Base-by-base conservation (phyloP, 2,329 filamentous ascomycete species). In the Ophiostoma australiae region DNA sequence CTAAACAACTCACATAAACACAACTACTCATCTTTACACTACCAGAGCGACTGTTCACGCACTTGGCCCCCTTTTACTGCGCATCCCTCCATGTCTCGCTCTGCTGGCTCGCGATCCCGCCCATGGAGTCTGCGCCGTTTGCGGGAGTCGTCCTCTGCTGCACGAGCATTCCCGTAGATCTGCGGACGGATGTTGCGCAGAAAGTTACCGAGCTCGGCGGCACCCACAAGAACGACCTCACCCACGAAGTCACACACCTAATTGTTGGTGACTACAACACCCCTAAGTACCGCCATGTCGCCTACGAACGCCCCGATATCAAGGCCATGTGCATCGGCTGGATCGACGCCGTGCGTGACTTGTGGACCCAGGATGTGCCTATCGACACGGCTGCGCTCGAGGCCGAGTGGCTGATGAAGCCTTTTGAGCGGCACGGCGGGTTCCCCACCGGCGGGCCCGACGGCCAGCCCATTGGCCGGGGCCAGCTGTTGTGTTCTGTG, bases 241-340 rank as follows among this genome's bases (percentile, higher is more conserved):
- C 94, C n/a, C 92, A 91, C 71, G 93, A 97, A 79, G 93, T 97
- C 67, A 98, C 95, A 5, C 95, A 99, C 82, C 88, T 99, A 67
- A 87, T 99, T 74, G 92, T 97, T 73, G 95, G 94, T 78, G 90
- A 91, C 76, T 91, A 93, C 76, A 88, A 94, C 78, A 98, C 94
- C 0, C 88, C 91, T 68, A 99, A 99, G 80, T 99, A 99, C 81
- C 91, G 90, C 79, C 97, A 97, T 83, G 94, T 98, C 77, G 95
- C 94, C 70, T 92, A 90, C 77, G 91, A 94, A 78, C 87, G 95
- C 69, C 89, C 90, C 67, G 95, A 99, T 77, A 90, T 99, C 77
- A 89, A 88, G 78, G 90, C 93, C 68, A 89, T 99, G 82, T 87
- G 87, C 63, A 87, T 90, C n/a, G 86, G 87, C 76, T 99, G 93